phyloP scores from a whole-genome alignment of 768 basidiomycete genomes.

The Filobasidium wieringae region DNA sequence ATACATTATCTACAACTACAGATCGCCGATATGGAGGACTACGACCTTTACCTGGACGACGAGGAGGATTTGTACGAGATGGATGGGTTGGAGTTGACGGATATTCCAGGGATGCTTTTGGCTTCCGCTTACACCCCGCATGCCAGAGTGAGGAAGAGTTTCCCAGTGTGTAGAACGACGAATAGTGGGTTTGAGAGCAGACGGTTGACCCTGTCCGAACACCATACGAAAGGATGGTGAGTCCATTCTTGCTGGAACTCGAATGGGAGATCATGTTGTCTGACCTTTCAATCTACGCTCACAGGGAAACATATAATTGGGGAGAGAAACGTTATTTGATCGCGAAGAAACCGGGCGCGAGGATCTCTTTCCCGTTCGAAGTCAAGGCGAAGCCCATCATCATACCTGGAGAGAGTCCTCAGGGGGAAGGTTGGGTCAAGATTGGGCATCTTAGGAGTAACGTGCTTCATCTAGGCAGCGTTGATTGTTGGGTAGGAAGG shows the following conservation, averaged over 20 bases:
- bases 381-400: not conserved
- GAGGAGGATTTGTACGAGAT: not conserved
- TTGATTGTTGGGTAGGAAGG: constrained; percentile 28
- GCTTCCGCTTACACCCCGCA: not conserved
- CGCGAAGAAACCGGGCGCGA: constrained; percentile 25
- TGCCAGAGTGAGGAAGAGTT: not conserved
- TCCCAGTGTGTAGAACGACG: constrained; percentile 4
- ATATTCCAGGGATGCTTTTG: constrained; percentile 8
- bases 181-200: not conserved
- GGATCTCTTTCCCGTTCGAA: constrained; percentile 20
- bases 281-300: not conserved
- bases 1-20: constrained; percentile 10
- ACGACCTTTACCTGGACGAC: not conserved
- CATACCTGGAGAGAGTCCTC: not conserved
- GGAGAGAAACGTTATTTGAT: constrained; percentile 21
- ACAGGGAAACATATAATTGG: constrained; percentile 2
- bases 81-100: not conserved
- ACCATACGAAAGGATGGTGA: not conserved
- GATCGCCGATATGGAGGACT: not conserved
- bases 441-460: constrained; percentile 27
- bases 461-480: constrained; percentile 23
- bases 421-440: constrained; percentile 20
- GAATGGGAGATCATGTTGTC: not conserved
- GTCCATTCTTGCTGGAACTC: not conserved
- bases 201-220: not conserved